Conservation (phyloP, 106 monocot genomes). For the Triglochin maritima region DNA sequence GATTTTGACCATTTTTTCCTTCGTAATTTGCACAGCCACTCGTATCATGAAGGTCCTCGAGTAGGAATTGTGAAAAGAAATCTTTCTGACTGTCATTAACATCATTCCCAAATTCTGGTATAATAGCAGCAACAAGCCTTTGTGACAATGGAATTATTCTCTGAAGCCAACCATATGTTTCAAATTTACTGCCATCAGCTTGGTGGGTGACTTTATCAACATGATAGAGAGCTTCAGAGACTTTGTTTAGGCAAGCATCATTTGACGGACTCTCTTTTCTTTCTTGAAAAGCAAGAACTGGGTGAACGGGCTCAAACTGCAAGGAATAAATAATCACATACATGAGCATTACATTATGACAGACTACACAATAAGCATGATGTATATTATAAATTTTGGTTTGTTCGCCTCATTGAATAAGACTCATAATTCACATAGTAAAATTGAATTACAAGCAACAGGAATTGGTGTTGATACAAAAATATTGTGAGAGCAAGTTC, state of each 20-base stretch:
- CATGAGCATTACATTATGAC: too few relatives aligned
- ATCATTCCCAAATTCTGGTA: slow-evolving; percentile 46
- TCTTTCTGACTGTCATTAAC: slow-evolving; percentile 24
- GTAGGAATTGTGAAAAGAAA: slow-evolving; percentile 16
- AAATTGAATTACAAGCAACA: too few relatives aligned
- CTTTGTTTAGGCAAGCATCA: slow-evolving; percentile 9
- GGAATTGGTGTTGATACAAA: too few relatives aligned
- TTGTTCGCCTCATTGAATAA: too few relatives aligned
- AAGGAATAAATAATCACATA: too few relatives aligned
- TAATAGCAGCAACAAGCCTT: slow-evolving; percentile 82
- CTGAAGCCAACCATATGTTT: slow-evolving; percentile 39
- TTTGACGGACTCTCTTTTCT: slow-evolving; percentile 13
- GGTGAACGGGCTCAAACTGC: slow-evolving; percentile 25
- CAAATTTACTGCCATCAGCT: slow-evolving; percentile 17
- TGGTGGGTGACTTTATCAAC: slow-evolving; percentile 15
- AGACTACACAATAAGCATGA: too few relatives aligned
- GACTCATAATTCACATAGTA: too few relatives aligned
- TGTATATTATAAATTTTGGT: too few relatives aligned
- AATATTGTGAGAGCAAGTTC: too few relatives aligned
- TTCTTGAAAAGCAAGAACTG: slow-evolving; percentile 2
- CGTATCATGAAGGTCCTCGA: slow-evolving; percentile 17
- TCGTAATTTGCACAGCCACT: slow-evolving; percentile 8
- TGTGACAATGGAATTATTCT: slow-evolving; percentile 71
- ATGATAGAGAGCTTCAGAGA: slow-evolving; percentile 3
- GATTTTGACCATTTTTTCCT: slow-evolving; percentile 4